phyloP scores from a whole-genome alignment of 2,329 filamentous ascomycete species.

The Ambrosiella xylebori region DNA sequence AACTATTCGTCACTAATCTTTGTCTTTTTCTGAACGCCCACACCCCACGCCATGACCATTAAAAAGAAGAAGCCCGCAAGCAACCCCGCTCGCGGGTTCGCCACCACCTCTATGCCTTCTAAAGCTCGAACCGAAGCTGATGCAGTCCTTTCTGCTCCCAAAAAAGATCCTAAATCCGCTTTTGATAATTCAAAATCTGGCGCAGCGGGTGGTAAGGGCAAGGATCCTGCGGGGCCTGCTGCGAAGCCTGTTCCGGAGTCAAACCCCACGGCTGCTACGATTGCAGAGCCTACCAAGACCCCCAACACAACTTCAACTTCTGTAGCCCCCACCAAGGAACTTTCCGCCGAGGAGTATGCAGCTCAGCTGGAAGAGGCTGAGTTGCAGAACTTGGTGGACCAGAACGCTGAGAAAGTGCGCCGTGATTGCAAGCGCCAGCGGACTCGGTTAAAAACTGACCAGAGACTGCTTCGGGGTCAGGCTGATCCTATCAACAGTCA shows the following conservation, averaged over 20 bases:
- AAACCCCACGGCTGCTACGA: conserved; percentile 2
- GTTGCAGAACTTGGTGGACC: conserved; percentile 73
- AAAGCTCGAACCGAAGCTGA: conserved; percentile 49
- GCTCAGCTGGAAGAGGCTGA: conserved; percentile 79
- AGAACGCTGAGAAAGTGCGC: conserved; percentile 59
- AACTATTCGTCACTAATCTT: not conserved
- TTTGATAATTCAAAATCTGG: not conserved
- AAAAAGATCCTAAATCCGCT: not conserved
- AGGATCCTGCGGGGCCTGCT: not conserved
- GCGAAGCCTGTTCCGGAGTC: not conserved
- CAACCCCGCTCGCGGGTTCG: conserved; percentile 83
- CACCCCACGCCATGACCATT: conserved; percentile 39
- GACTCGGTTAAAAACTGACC: conserved; percentile 66
- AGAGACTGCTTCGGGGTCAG: conserved; percentile 62
- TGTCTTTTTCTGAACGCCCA: not conserved
- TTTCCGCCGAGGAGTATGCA: conserved; percentile 80
- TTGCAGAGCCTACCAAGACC: not conserved
- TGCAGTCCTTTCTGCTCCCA: not conserved
- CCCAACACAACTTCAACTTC: conserved; percentile 13
- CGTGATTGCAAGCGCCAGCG: conserved; percentile 65
- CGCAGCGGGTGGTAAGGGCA: not conserved
- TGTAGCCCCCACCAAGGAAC: conserved; percentile 24
- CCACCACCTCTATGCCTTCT: conserved; percentile 80
- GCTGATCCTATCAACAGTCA: conserved; percentile 53
- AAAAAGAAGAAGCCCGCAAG: conserved; percentile 79